Percentiles rank a stretch among this genome's conserved stretches.
These are phyloP conservation scores for Lactuca saligna DNA, from an alignment of 129 eudicot species.

Conservation along the genomic window DNA sequence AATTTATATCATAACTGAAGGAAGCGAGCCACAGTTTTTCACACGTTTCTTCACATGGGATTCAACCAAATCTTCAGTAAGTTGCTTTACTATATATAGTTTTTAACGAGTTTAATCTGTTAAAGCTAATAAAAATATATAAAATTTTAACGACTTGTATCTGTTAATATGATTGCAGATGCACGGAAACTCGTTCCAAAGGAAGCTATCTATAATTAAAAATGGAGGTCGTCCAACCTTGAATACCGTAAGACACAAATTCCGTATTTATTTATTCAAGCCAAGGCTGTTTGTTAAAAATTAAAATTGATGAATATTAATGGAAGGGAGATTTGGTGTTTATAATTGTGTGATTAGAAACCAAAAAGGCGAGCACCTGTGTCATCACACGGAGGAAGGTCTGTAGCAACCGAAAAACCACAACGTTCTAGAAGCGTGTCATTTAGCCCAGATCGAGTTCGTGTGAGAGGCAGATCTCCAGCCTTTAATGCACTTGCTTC, in stretches of 20 bases:
- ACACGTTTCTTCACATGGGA: constrained; percentile 96
- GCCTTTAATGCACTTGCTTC: constrained; percentile 98
- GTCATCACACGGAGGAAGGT: constrained; percentile 67
- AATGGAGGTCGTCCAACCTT: constrained; percentile 60
- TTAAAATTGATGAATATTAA: not conserved
- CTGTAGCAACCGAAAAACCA: constrained; percentile 71
- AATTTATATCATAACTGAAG: constrained; percentile 68
- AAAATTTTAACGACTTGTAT: not conserved
- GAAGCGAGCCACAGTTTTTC: constrained; percentile 91
- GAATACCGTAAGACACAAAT: constrained; percentile 56
- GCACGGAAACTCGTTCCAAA: constrained; percentile 92
- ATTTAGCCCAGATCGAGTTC: constrained; percentile 74
- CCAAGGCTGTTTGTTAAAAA: too few relatives aligned
- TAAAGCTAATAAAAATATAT: not conserved
- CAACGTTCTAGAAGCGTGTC: constrained; percentile 92
- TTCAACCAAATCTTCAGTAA: constrained; percentile 72
- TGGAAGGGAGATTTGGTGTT: not conserved
- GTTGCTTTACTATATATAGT: constrained; percentile 11
- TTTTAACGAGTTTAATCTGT: not conserved
- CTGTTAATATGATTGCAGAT: constrained; percentile 47
- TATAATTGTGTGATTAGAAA: constrained; percentile 49
- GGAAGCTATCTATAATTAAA: constrained; percentile 70
- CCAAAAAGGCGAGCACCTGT: constrained; percentile 81
- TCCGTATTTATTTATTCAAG: not conserved
- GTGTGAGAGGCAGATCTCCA: constrained; percentile 95